Percentiles rank a stretch among this genome's conserved stretches.
These are phyloP conservation scores for Tricholoma sp. DNA, from an alignment of 768 basidiomycete species.

Conservation along the genomic window DNA sequence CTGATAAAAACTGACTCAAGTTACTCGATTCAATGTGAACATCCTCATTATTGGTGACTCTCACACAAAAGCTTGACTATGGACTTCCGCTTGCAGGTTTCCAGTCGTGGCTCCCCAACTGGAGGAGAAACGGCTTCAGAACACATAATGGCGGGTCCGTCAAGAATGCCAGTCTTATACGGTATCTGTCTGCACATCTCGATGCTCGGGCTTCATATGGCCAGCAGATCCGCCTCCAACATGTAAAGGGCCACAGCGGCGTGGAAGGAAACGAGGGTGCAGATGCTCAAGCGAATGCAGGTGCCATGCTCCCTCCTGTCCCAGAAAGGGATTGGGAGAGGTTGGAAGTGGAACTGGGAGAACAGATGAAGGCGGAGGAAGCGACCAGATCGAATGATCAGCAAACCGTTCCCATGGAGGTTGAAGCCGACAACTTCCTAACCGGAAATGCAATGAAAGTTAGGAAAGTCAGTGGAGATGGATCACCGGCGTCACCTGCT, in stretches of 20 bases:
- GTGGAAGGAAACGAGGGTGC: conserved; percentile 84
- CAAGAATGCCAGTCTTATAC: conserved; percentile 69
- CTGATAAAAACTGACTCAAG: conserved; percentile 82
- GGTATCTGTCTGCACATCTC: conserved; percentile 61
- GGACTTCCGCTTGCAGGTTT: conserved; percentile 44
- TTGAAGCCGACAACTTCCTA: not conserved
- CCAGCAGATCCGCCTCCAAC: conserved; percentile 55
- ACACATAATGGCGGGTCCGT: conserved; percentile 48
- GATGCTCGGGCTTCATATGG: conserved; percentile 43
- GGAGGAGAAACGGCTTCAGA: conserved; percentile 52
- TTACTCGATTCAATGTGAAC: conserved; percentile 75
- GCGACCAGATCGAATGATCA: not conserved
- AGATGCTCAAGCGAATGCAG: conserved; percentile 64
- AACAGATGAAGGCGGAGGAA: conserved; percentile 6
- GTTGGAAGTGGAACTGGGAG: conserved; percentile 19
- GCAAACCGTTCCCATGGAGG: not conserved
- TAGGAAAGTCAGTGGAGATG: conserved; percentile 10
- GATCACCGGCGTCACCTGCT: conserved; percentile 4
- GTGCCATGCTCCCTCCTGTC: conserved; percentile 33
- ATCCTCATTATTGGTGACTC: not conserved
- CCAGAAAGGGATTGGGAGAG: conserved; percentile 58
- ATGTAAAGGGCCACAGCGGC: conserved; percentile 80
- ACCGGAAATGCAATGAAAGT: conserved; percentile 7
- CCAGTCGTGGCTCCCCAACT: conserved; percentile 60
- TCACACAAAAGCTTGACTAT: not conserved